Percentiles rank a stretch among this genome's conserved stretches.
These are phyloP conservation scores for Zalaria sp. DNA, from an alignment of 2,329 filamentous ascomycete genomes.

Conservation along the genomic window DNA sequence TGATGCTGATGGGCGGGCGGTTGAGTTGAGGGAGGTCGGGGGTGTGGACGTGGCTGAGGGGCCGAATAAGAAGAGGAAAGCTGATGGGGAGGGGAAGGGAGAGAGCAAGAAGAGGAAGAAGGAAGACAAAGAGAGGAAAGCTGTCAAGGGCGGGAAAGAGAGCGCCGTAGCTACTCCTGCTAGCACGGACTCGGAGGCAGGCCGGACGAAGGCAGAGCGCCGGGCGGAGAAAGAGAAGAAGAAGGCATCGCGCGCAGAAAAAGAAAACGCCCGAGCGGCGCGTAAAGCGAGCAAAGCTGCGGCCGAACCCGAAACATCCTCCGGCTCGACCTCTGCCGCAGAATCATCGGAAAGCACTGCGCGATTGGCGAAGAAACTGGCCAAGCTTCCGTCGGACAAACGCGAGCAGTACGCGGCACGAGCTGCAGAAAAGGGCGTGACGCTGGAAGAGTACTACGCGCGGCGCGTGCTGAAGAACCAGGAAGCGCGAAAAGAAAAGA, in stretches of 20 bases:
- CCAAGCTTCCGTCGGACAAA: constrained; percentile 14
- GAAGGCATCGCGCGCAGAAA: constrained; percentile 6
- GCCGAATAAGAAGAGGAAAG: constrained; percentile 6
- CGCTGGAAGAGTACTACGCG: constrained; percentile 13
- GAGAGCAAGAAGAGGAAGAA: constrained; percentile 6
- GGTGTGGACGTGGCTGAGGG: constrained; percentile 2
- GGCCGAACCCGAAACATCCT: not conserved
- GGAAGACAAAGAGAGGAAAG: constrained; percentile 4
- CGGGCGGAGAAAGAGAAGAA: constrained; percentile 8
- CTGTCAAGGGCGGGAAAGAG: constrained; percentile 3
- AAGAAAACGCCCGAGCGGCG: constrained; percentile 3
- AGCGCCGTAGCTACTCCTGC: not conserved
- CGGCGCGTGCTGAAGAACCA: constrained; percentile 2
- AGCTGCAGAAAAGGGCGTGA: constrained; percentile 18
- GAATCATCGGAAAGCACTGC: not conserved
- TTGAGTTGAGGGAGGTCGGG: constrained; percentile 4
- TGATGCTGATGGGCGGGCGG: constrained; percentile 1
- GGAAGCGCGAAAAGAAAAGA: not conserved
- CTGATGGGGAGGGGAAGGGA: constrained; percentile 5
- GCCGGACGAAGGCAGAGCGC: constrained; percentile 1
- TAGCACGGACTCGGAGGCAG: too few species aligned
- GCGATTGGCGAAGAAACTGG: too few species aligned
- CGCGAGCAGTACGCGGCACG: constrained; percentile 15
- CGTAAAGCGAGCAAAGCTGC: constrained; percentile 1
- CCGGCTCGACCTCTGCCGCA: not conserved